Base-by-base conservation (phyloP, 2,329 filamentous ascomycete species). In the Clarireedia sp. region DNA sequence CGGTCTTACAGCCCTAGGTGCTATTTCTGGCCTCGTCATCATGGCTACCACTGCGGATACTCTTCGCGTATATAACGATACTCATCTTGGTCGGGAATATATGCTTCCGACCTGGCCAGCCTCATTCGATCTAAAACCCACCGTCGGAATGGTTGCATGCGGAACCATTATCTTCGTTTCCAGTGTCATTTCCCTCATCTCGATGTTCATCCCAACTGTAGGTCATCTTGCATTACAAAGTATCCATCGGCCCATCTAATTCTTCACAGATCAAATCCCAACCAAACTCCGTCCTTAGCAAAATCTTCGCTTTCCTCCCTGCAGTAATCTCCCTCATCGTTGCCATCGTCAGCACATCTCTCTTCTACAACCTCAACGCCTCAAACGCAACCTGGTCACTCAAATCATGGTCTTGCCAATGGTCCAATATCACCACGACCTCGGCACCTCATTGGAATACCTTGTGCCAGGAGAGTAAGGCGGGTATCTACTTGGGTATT, bases 331-430 rank as follows among this genome's bases (percentile, higher is more conserved):
- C 72, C 57, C 72, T 78, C 51, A 66, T 71, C 47, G 75, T 73
- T 12, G 74, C 78, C 40, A 66, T 83, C 49, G 70, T 82, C 54
- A 75, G 76, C 59, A 77, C 81, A 64, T 70, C 74, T 51, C 75
- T 84, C 67, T 82, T 80, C 67, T 85, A 82, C 64, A 73, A 72
- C 54, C 73, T 80, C 67, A 79, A 82, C 61, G 67, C 74, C 17
- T 83, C 81, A 3, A 69, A 68, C 14, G 73, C 71, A 8, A 70
- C 71, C 57, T 79, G 82, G 64, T 81, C 79, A 6, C 68, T 85
- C 10, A 73, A 83, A 64, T 82, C 78, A 68, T 85, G 82, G 82
- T 78, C 75, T 41, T 85, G 82, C 67, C 79, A 79, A 59, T 85
- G 82, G 81, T 68, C 70, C 8, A 63, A 71, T 21, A 70, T 83